Evolutionary conservation across 2,329 filamentous ascomycete genomes (phyloP).

Genomic region (Alternaria sp.): DNA sequence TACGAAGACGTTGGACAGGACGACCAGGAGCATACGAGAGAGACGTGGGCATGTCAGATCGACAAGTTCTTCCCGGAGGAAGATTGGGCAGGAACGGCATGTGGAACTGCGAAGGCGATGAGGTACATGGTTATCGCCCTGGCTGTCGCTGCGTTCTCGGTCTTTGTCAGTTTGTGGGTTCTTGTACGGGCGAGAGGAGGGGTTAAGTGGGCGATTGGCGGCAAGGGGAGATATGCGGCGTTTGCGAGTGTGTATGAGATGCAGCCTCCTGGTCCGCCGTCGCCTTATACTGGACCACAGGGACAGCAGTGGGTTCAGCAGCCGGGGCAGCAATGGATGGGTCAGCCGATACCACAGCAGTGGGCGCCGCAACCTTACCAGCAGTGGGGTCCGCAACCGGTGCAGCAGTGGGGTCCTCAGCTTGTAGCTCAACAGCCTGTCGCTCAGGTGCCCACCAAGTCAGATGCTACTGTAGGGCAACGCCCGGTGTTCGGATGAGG

Average conservation of each 20-base stretch:
- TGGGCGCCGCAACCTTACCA: slow-evolving; percentile 15
- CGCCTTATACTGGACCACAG: slow-evolving; percentile 2
- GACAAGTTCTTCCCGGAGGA: slow-evolving; percentile 20
- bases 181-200: slow-evolving; percentile 36
- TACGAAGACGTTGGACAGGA: slow-evolving; percentile 22
- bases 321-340: slow-evolving; percentile 8
- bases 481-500: slow-evolving; percentile 3
- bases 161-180: slow-evolving; percentile 26
- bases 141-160: slow-evolving; percentile 24
- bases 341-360: slow-evolving; percentile 10
- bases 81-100: slow-evolving; percentile 33
- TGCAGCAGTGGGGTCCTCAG: background rate
- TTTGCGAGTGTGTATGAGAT: slow-evolving; percentile 37
- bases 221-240: slow-evolving; percentile 36
- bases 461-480: slow-evolving; percentile 4
- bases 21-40: slow-evolving; percentile 26
- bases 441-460: slow-evolving; percentile 2
- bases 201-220: slow-evolving; percentile 33
- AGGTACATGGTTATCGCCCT: slow-evolving; percentile 33
- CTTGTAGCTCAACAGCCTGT: background rate
- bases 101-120: slow-evolving; percentile 33
- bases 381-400: slow-evolving; percentile 4
- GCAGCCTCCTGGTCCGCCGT: slow-evolving; percentile 6
- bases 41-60: slow-evolving; percentile 40
- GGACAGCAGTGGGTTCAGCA: slow-evolving; percentile 1